Evolutionary conservation across 139 green algal genomes (phyloP).

Genomic region (Picochlorum costavermella): DNA sequence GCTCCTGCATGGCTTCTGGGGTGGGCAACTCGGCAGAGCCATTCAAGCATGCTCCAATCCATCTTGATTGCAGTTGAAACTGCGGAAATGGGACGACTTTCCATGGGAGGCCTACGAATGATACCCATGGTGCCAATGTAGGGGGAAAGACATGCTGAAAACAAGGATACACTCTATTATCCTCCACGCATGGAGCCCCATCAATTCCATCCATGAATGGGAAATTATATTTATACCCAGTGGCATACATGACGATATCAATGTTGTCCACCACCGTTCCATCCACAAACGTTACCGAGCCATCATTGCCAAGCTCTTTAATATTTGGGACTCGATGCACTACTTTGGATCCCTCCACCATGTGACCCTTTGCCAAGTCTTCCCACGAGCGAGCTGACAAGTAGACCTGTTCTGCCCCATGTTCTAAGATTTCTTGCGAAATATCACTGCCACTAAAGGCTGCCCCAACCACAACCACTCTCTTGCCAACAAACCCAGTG

Average conservation of each 20-base stretch:
- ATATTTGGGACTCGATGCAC: constrained; percentile 11
- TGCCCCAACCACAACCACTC: constrained; percentile 64
- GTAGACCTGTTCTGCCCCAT: constrained; percentile 22
- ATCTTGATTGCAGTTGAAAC: constrained; percentile 45
- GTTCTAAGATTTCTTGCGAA: constrained; percentile 39
- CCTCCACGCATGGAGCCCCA: constrained; percentile 15
- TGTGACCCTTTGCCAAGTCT: constrained; percentile 10
- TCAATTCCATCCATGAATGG: constrained; percentile 39
- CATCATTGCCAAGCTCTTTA: constrained; percentile 26
- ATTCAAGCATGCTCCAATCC: constrained; percentile 36
- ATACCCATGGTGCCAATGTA: constrained; percentile 33
- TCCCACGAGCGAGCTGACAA: constrained; percentile 46
- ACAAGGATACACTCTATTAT: constrained; percentile 47
- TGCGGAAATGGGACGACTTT: constrained; percentile 50
- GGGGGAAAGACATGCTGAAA: constrained; percentile 59
- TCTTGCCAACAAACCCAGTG: constrained; percentile 27
- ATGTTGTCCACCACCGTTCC: constrained; percentile 24
- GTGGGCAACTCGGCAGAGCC: constrained; percentile 18
- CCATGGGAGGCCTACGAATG: constrained; percentile 62
- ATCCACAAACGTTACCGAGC: constrained; percentile 34
- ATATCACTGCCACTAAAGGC: constrained; percentile 47
- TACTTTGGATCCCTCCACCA: neutral
- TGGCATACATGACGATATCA: constrained; percentile 40
- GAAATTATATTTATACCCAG: constrained; percentile 56
- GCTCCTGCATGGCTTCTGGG: constrained; percentile 17